Base-by-base conservation (phyloP, 768 basidiomycete species). In the Chiua virens region DNA sequence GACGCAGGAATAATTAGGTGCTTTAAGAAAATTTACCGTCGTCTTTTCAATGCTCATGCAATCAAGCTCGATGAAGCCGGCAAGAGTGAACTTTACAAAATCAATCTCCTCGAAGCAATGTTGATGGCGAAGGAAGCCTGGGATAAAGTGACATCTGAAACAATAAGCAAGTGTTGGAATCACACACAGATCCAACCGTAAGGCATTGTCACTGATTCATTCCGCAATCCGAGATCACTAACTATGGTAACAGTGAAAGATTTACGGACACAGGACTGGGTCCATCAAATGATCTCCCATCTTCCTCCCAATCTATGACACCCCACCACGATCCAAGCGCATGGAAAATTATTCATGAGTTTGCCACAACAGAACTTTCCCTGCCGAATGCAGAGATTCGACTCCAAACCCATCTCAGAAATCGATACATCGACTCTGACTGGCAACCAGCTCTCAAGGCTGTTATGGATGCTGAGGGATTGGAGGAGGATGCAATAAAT, bases 21-120 rank as follows among this genome's bases (percentile, higher is more conserved):
- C 13, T 22, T 23, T 15, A 14, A 42, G 22, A 13, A 8, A 65
- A 71, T 59, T 63, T 22, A 66, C 65, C 40, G 71, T 42, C 41
- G 28, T 52, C 30, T 13, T 38, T 52, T 28, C 30, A 21, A n/a
- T n/a, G n/a, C n/a, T n/a, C n/a, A n/a, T n/a, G 45, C 44, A 45
- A 23, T 41, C 5, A 28, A 46, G 5, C 44, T 46, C 15, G 38
- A 52, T 34, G 38, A 52, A n/a, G 28, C 43, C 3, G 50, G 44
- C 4, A 30, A 40, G 3, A 6, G 6, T n/a, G 38, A 52, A 8
- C 40, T 46, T 21, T 52, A 52, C 13, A 52, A 46, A 18, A 52
- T 45, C 10, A 32, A 52, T 21, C 37, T 52, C 35, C 50, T 46
- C n/a, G 45, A 52, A 9, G 38, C 35, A 7, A 52, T 52, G 50